These are phyloP conservation scores for Diaporthe velutina DNA, from an alignment of 2,329 filamentous ascomycete genomes.

Conservation along the genomic window DNA sequence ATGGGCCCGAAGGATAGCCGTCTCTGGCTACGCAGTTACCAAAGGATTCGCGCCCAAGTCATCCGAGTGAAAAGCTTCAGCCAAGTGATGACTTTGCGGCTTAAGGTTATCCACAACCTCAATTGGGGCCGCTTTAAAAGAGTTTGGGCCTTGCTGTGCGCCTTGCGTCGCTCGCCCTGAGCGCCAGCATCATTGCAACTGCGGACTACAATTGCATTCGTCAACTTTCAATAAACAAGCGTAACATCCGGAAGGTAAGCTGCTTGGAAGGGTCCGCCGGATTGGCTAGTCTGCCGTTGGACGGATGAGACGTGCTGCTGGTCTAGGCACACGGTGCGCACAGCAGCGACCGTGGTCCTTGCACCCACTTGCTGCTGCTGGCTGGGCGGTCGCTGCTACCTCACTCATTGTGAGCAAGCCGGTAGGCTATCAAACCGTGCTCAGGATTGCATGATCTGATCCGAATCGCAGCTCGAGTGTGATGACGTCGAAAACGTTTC, in stretches of 20 bases:
- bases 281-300: slow-evolving; percentile 21
- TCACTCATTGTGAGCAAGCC: not conserved
- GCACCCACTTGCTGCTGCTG: not conserved
- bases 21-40: not conserved
- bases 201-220: not conserved
- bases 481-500: slow-evolving; percentile 32
- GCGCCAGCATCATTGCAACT: not conserved
- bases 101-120: slow-evolving; percentile 4
- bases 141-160: slow-evolving; percentile 3
- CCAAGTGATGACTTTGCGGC: not conserved
- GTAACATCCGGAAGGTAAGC: slow-evolving; percentile 33
- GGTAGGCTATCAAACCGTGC: slow-evolving; percentile 12
- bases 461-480: slow-evolving; percentile 5
- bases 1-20: slow-evolving; percentile 1
- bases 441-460: slow-evolving; percentile 32
- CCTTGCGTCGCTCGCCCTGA: slow-evolving; percentile 8
- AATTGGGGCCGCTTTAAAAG: not conserved
- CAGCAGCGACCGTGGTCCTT: slow-evolving; percentile 27
- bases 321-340: slow-evolving; percentile 29
- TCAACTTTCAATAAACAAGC: slow-evolving; percentile 6
- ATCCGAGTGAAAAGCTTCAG: not conserved
- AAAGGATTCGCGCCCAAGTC: not conserved
- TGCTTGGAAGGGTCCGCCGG: slow-evolving; percentile 1
- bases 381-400: slow-evolving; percentile 5
- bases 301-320: slow-evolving; percentile 14